These are phyloP conservation scores for Haplosporangium gracile DNA, from an alignment of 192 early-diverging fungal species.

Conservation along the genomic window DNA sequence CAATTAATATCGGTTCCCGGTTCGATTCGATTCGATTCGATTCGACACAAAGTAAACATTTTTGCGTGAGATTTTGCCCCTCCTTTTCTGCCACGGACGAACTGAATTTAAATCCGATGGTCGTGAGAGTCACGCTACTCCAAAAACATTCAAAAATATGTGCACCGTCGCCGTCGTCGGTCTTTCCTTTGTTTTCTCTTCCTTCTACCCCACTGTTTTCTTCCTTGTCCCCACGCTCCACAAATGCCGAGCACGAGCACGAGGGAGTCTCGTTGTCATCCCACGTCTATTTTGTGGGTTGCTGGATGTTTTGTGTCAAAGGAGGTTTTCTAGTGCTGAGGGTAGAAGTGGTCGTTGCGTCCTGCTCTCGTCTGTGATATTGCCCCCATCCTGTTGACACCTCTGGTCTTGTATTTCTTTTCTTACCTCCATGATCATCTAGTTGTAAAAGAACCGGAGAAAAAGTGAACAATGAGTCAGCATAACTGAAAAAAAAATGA, in stretches of 20 bases:
- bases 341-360: neutral
- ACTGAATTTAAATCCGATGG: slow-evolving; percentile 6
- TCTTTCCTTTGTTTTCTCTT: neutral
- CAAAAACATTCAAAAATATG: neutral
- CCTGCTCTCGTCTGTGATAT: neutral
- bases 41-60: slow-evolving; percentile 5
- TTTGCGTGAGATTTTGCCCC: neutral
- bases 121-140: neutral
- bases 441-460: neutral
- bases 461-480: neutral
- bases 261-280: neutral
- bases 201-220: neutral
- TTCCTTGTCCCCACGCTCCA: neutral
- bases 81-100: neutral
- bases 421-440: slow-evolving; percentile 57
- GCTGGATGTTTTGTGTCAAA: neutral
- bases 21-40: neutral
- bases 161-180: too few species aligned
- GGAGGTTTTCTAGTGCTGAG: neutral
- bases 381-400: neutral
- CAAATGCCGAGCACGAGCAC: neutral
- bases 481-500: neutral
- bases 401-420: neutral
- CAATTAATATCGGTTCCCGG: slow-evolving; percentile 11
- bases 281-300: neutral